Base-by-base conservation (phyloP, 331 rosid species). In the Stylosanthes scabra region DNA sequence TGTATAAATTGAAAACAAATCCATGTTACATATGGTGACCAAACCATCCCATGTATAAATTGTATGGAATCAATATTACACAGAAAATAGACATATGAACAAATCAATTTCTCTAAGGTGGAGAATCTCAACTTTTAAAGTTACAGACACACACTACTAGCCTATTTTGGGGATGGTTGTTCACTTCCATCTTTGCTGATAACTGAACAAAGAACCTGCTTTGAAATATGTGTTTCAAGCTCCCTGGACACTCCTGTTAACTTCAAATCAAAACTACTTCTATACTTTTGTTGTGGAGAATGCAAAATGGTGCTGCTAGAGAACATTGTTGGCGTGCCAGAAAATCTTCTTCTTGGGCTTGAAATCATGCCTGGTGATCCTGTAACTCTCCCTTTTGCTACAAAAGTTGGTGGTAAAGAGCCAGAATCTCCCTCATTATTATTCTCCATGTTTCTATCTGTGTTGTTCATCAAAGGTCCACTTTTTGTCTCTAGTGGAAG, bases 181-280 rank as follows among this genome's bases (percentile, higher is more conserved):
- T 83, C 83, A 76, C 72, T 75, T 44, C 78, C 95, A 37, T 93
- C 91, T 86, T 89, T 90, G 84, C 93, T 84, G 13, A 91, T 87
- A 54, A 89, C 94, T 69, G 99, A 89, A 66, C 88, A 85, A 25
- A 91, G 76, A 66, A 88, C 97, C 87, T 95, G 99, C 87, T 85
- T 83, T 63, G 99, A 95, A 74, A 92, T 92, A 77, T 92, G 96
- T 64, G 91, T 95, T 74, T 95, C 99, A 45, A 95, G 97, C 90
- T 95, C 97, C 78, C 86, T 90, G 39, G 99, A 91, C 74, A 95
- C 89, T 60, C 85, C 91, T 11, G 96, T 85, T 63, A 95, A 77
- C 77, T 95, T 92, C 88, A 95, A 82, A 85, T 95, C 97, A 76
- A 95, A 95, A 72, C 90, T 91, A 82, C 85, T 83, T 79, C 93